Evolutionary conservation across 2,329 filamentous ascomycete species (phyloP).

Genomic region (Eurotiales sp.): DNA sequence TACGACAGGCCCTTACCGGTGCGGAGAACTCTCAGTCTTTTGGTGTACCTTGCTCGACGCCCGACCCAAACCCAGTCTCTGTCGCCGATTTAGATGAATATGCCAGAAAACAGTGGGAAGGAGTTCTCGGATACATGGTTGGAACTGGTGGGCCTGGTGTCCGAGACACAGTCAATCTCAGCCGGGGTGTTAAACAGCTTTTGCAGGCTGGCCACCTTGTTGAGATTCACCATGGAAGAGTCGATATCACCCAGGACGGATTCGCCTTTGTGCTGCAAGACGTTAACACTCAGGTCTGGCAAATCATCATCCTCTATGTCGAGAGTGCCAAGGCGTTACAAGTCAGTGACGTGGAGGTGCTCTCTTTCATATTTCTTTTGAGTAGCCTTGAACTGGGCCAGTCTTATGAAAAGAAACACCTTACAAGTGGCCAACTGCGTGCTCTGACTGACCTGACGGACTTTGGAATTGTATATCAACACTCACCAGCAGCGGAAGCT

Average conservation of each 20-base stretch:
- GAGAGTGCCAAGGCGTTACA: slow-evolving; percentile 71
- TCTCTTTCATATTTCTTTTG: slow-evolving; percentile 93
- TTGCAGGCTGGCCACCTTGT: slow-evolving; percentile 79
- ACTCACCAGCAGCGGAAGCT: slow-evolving; percentile 36
- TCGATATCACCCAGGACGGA: slow-evolving; percentile 84
- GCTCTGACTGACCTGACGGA: slow-evolving; percentile 90
- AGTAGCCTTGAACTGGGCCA: slow-evolving; percentile 88
- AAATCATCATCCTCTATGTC: slow-evolving; percentile 86
- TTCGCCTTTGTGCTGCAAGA: slow-evolving; percentile 95
- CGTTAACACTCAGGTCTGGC: slow-evolving; percentile 96
- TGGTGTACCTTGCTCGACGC: slow-evolving; percentile 72
- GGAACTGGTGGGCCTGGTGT: slow-evolving; percentile 48
- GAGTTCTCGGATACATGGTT: slow-evolving; percentile 93
- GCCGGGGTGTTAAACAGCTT: slow-evolving; percentile 77
- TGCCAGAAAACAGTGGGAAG: slow-evolving; percentile 88
- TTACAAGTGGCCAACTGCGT: slow-evolving; percentile 75
- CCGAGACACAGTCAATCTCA: slow-evolving; percentile 52
- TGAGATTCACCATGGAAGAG: slow-evolving; percentile 51
- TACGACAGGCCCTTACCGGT: slow-evolving; percentile 83
- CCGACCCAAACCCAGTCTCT: slow-evolving; percentile 61
- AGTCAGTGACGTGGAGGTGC: slow-evolving; percentile 87
- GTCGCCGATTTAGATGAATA: slow-evolving; percentile 75
- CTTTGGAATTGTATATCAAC: slow-evolving; percentile 83
- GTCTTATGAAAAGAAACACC: slow-evolving; percentile 80
- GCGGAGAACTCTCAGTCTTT: slow-evolving; percentile 84